Conservation (phyloP, 805 yeast species). For the Teunomyces gatunensis region DNA sequence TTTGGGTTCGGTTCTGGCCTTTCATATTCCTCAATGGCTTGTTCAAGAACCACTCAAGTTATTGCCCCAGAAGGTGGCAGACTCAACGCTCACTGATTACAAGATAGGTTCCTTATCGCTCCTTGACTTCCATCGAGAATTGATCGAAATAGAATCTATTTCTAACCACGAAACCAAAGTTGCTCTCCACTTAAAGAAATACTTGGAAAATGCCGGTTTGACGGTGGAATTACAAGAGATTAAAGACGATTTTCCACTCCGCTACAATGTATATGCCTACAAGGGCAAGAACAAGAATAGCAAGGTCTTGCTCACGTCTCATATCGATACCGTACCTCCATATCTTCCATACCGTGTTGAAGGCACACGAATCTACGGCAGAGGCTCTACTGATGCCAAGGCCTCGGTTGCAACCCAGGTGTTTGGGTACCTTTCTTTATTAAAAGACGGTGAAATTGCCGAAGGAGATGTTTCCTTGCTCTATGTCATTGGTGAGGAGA, state of each 20-base stretch:
- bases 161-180: constrained; percentile 28
- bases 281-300: constrained; percentile 44
- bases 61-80: not conserved
- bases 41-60: not conserved
- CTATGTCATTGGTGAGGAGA: constrained; percentile 71
- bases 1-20: not conserved
- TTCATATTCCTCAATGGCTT: not conserved
- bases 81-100: constrained; percentile 7
- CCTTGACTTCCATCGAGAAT: constrained; percentile 23
- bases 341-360: constrained; percentile 48
- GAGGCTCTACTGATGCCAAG: constrained; percentile 74
- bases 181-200: constrained; percentile 36
- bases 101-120: constrained; percentile 13
- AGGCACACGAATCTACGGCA: constrained; percentile 54
- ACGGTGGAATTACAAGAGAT: constrained; percentile 49
- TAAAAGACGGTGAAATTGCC: constrained; percentile 30
- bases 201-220: constrained; percentile 43
- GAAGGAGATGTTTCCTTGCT: constrained; percentile 59
- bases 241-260: constrained; percentile 18
- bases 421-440: constrained; percentile 49
- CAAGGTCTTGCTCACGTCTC: constrained; percentile 55
- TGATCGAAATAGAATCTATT: constrained; percentile 26
- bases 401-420: constrained; percentile 66
- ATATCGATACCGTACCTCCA: constrained; percentile 74
- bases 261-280: constrained; percentile 60